Percentiles rank a stretch among this genome's conserved stretches.
These are phyloP conservation scores for Phytophthora cryptogea DNA, from an alignment of 352 stramenopile genomes.

Conservation along the genomic window DNA sequence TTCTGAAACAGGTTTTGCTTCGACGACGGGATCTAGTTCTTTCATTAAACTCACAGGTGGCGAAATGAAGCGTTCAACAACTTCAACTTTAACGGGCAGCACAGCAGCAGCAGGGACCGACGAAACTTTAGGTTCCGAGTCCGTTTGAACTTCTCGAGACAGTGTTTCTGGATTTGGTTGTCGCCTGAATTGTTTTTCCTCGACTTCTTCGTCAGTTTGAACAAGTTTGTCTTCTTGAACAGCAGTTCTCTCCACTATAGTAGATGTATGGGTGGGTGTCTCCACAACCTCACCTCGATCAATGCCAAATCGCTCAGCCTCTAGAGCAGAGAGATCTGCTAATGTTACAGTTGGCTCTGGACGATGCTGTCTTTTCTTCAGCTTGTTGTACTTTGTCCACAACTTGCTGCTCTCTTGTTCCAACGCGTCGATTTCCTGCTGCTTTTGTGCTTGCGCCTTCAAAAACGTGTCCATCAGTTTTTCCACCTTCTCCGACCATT, in stretches of 20 bases:
- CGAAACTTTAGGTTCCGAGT: conserved; percentile 8
- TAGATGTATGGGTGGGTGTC: neutral
- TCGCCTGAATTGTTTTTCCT: conserved; percentile 13
- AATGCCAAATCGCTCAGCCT: conserved; percentile 66
- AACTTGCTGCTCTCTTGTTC: conserved; percentile 69
- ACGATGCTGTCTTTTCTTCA: conserved; percentile 33
- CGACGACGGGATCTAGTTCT: neutral
- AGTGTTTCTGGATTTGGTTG: neutral
- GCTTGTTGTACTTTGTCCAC: conserved; percentile 47
- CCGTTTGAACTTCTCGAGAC: conserved; percentile 41
- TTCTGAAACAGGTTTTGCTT: neutral
- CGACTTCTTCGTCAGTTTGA: conserved; percentile 58
- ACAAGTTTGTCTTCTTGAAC: conserved; percentile 55
- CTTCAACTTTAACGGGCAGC: conserved; percentile 5
- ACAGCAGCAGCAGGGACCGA: conserved; percentile 7
- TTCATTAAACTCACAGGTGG: conserved; percentile 7
- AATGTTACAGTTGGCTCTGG: conserved; percentile 38
- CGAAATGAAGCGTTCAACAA: conserved; percentile 1
- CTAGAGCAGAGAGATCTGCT: conserved; percentile 61
- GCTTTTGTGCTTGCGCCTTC: conserved; percentile 57
- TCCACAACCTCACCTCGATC: conserved; percentile 41
- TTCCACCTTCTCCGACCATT: conserved; percentile 49
- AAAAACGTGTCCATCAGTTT: conserved; percentile 70
- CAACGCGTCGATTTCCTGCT: conserved; percentile 62
- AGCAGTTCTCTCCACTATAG: neutral